Base-by-base conservation (phyloP, 768 basidiomycete genomes). In the Sporobolomyces roseus region DNA sequence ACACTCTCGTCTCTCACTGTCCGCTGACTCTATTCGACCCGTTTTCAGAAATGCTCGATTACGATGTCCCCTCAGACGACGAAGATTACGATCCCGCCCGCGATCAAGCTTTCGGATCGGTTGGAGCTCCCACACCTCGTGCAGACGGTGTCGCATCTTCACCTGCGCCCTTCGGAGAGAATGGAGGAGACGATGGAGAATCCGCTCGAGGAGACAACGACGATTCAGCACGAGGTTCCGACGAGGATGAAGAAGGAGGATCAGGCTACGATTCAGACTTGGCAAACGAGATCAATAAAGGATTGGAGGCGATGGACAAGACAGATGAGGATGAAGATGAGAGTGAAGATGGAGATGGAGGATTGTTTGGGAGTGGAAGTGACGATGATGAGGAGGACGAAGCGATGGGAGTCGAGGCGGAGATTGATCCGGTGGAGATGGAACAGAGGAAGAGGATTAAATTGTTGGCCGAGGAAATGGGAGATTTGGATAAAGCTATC, bases 261-360 rank as follows among this genome's bases (percentile, higher is more conserved):
- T 89, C 87, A 6, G 91, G 90, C 63, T 89, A 91, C 52, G 91
- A 92, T 75, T 89, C 88, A 75, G 91, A 91, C 74, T 82, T 93
- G 21, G 91, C 91, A 7, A 90, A 89, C 4, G 90, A 92, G 78
- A 83, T 93, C 30, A 89, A 92, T 76, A 82, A 87, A 50, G 92
- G 88, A n/a, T 81, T 91, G n/a, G 86, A 83, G 41, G 87, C 76
- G 73, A 74, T 66, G 53, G 54, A 36, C 27, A 46, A 64, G 16
- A 68, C 66, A 19, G 71, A 83, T 4, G 85, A 84, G 43, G 63
- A 61, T 17, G 88, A 84, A 0, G 83, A 85, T 13, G 80, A 81
- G n/a, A n/a, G n/a, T 0, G 81, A 83, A 13, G 83, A 82, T 13
- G 63, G 61, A 19, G 68, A 65, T 49, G 68, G n/a, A n/a, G n/a